phyloP scores from a whole-genome alignment of 2,329 filamentous ascomycete species.

The Ceratocystis harringtonii region DNA sequence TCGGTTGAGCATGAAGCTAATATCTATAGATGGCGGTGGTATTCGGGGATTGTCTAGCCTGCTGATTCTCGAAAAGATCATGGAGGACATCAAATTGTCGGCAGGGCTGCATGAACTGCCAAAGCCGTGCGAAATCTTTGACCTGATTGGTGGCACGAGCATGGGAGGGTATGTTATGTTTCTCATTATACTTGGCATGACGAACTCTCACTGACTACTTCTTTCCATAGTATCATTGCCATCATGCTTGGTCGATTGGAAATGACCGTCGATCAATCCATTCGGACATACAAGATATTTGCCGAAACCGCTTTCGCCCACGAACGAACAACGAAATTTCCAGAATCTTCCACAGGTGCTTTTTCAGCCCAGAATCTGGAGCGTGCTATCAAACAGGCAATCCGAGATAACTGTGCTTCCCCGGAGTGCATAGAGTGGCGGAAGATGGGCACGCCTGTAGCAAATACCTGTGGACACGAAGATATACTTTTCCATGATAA shows the following conservation, averaged over 20 bases:
- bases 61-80: slow-evolving; percentile 15
- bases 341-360: too few relatives aligned
- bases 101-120: slow-evolving; percentile 14
- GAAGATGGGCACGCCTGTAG: background rate
- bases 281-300: background rate
- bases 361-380: background rate
- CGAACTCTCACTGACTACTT: background rate
- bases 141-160: slow-evolving; percentile 23
- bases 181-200: background rate
- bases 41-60: too few relatives aligned
- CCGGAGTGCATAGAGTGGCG: background rate
- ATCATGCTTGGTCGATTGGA: background rate
- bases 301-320: background rate
- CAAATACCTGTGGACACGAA: background rate
- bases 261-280: background rate
- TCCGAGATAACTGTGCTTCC: background rate
- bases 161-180: slow-evolving; percentile 20
- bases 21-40: too few relatives aligned
- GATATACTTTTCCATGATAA: background rate
- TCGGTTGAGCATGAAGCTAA: too few relatives aligned
- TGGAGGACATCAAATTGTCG: slow-evolving; percentile 19
- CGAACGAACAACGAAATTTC: background rate
- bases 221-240: background rate
- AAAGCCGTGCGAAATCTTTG: slow-evolving; percentile 22
- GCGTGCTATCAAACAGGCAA: background rate